Base-by-base conservation (phyloP, 1,139 yeast species). In the Blastobotrys persicus region DNA sequence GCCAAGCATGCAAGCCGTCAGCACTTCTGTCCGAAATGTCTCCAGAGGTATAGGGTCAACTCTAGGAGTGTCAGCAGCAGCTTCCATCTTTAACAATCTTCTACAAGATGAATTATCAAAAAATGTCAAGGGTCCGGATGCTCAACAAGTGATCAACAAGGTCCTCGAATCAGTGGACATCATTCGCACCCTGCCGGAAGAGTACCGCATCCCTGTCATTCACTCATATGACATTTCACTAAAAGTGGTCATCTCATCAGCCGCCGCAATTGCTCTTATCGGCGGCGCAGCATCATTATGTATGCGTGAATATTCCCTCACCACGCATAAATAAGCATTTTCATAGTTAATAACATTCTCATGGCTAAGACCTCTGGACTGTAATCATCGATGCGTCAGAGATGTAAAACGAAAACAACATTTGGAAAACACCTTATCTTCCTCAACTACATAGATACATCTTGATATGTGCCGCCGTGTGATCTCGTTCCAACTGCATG, bases 31-130 rank as follows among this genome's bases (percentile, higher is more conserved):
- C 52, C 87, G 84, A 58, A 84, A 84, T 63, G 81, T 87, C 3
- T 83, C 82, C 68, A 72, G 91, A 58, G 81, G 88, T 1, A 79
- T 85, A 3, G 91, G 91, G 0, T 81, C 88, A 1, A 83, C 88
- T 0, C 55, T 82, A 45, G 91, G 91, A 17, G 87, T 84, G 2
- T 74, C 89, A 0, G 63, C 82, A 35, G 84, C 86, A 0, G 78
- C 85, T 3, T 83, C 88, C 1, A 72, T 83, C 26, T 84, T 84
- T 67, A 79, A 77, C 55, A 73, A 74, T 63, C 57, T 61, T 13
- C 59, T 72, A 33, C 53, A 59, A 51, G n/a, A 62, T 16, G 61
- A 64, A 23, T 66, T 76, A 47, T 55, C 71, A 38, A 59, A 64
- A 18, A 55, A 63, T 1, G 66, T 73, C 47, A 73, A 79, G 3